phyloP scores from a whole-genome alignment of 305 asterid species.

The Solanum hybrid region DNA sequence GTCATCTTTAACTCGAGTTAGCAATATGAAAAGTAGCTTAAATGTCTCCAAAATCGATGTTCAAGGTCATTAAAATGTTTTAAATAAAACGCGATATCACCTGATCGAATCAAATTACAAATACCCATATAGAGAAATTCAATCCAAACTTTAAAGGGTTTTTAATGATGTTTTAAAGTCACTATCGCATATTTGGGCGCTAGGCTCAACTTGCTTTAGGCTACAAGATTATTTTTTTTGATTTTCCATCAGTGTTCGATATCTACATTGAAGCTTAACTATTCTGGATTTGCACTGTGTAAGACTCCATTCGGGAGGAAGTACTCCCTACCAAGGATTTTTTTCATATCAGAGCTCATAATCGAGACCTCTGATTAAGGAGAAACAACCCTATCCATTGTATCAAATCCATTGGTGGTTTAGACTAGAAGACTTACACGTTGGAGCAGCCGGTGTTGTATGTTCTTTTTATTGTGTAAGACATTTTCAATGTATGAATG shows the following conservation, averaged over 20 bases:
- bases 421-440: not conserved
- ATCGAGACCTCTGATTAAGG: too few species aligned
- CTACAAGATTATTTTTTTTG: not conserved
- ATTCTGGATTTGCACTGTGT: too few species aligned
- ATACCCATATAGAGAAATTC: not conserved
- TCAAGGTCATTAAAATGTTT: not conserved
- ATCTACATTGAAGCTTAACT: too few species aligned
- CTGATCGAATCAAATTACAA: too few species aligned
- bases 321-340: too few species aligned
- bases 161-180: not conserved
- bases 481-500: not conserved
- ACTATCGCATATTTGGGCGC: not conserved
- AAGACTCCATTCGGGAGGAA: rapidly evolving
- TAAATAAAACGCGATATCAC: not conserved
- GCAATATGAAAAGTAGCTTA: not conserved
- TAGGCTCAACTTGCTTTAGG: not conserved
- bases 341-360: too few species aligned
- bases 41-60: not conserved
- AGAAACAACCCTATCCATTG: rapidly evolving
- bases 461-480: not conserved
- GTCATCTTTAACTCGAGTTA: not conserved
- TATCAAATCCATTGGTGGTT: not conserved
- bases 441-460: not conserved
- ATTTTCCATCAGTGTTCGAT: too few species aligned
- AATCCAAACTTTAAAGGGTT: not conserved